These are phyloP conservation scores for Oryza nivara DNA, from an alignment of 176 grass and related monocot species.

Conservation along the genomic window DNA sequence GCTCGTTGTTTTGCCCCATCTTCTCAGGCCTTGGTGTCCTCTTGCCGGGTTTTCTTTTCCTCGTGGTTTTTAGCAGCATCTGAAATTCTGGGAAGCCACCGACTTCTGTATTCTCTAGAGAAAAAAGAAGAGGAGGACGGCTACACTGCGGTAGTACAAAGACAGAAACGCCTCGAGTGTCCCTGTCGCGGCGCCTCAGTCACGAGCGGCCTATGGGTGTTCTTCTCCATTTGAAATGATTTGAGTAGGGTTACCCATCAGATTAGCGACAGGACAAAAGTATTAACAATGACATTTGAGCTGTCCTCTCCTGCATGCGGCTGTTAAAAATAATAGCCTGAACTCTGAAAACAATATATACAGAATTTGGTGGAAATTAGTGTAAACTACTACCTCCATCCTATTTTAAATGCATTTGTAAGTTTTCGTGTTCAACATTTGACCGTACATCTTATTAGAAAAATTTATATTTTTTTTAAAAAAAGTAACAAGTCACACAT, in stretches of 20 bases:
- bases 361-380: conserved; percentile 10
- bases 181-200: conserved; percentile 39
- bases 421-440: too few relatives aligned
- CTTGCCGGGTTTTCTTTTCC: conserved; percentile 30
- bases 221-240: background rate
- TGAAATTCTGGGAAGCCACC: conserved; percentile 31
- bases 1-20: conserved; percentile 22
- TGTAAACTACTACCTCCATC: background rate
- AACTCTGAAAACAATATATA: background rate
- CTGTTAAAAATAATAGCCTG: background rate
- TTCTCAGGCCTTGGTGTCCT: background rate
- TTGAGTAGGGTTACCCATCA: conserved; percentile 20
- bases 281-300: conserved; percentile 44
- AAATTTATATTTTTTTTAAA: too few relatives aligned
- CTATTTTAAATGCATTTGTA: too few relatives aligned
- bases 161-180: conserved; percentile 31
- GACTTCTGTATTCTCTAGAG: background rate
- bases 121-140: background rate
- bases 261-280: conserved; percentile 35
- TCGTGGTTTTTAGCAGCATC: conserved; percentile 33
- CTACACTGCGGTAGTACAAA: background rate
- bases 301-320: conserved; percentile 34
- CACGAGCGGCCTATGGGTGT: conserved; percentile 43
- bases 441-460: too few relatives aligned
- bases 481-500: too few relatives aligned